Evolutionary conservation across 225 moss, liverwort and hornwort species (phyloP), one percentile per base, ranked within the genome.

Genomic region (Pseudoscleropodium purum): DNA sequence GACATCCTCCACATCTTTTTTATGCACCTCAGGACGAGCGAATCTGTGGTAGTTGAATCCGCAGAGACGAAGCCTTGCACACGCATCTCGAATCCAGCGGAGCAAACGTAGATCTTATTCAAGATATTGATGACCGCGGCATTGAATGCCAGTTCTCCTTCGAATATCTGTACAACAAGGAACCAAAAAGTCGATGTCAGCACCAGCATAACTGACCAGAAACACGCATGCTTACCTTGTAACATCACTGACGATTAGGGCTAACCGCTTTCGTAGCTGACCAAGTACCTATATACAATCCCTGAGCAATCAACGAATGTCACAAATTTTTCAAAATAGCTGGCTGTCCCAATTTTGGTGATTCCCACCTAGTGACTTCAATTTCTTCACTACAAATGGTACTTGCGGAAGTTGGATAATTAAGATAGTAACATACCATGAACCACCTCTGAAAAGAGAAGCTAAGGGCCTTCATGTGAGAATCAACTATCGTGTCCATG

Each of bases 381-480:
- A 45, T 43, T 80, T 79, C 59, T 87, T 75, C 19, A 89, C 33
- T 78, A 85, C 33, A 56, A 66, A 16, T 79, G 70, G 54, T 88
- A 66, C 36, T 70, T 34, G 45, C 84, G 33, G 68, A 79, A 86
- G 45, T 47, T 86, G 47, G 83, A 37, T 65, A 36, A 77, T 24
- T n/a, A 67, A 79, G 84, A 87, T 87, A 75, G 29, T 81, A 75
- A 63, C 94, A 62, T 91, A 99, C 99, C 97, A 99, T 92, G 89
- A 96, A 94, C 91, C 96, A 97, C 61, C 92, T 89, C 75, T 90
- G 90, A 90, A 97, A 97, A 85, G 95, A 95, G 88, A 95, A 96
- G 89, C 96, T 95, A 27, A 96, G 95, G 84, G 97, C 96, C 93
- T 95, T 96, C 94, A 99, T 91, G 82, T 97, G 94, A n/a, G 86